Evolutionary conservation across 495 filamentous ascomycete species (phyloP).

Genomic region (Talaromyces wortmannii): DNA sequence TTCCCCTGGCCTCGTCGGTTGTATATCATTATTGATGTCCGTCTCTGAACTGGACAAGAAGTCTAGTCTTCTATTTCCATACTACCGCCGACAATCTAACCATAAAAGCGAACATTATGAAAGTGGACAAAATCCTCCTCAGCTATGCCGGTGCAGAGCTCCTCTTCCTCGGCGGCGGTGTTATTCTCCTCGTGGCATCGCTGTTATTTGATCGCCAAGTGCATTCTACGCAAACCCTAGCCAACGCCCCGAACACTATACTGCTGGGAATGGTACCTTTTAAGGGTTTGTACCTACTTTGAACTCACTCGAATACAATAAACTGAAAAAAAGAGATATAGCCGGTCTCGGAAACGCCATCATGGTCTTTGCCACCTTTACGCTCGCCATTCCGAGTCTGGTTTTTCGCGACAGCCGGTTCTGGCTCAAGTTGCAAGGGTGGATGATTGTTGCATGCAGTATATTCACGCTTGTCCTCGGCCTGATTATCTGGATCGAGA

Average conservation of each 20-base stretch:
- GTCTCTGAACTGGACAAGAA: too few relatives aligned
- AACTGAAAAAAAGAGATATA: slow-evolving; percentile 11
- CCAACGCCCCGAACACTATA: slow-evolving; percentile 54
- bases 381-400: slow-evolving; percentile 27
- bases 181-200: slow-evolving; percentile 55
- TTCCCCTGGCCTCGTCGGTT: too few relatives aligned
- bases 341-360: slow-evolving; percentile 61
- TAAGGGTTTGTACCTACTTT: slow-evolving; percentile 33
- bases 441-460: slow-evolving; percentile 51
- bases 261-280: slow-evolving; percentile 56
- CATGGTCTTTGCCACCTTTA: slow-evolving; percentile 51
- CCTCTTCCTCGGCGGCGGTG: slow-evolving; percentile 57
- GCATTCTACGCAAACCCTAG: slow-evolving; percentile 34
- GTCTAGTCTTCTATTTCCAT: too few relatives aligned
- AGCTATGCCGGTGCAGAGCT: slow-evolving; percentile 50
- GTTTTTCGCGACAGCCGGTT: slow-evolving; percentile 22
- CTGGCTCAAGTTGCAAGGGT: slow-evolving; percentile 43
- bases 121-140: slow-evolving; percentile 45
- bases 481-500: slow-evolving; percentile 62
- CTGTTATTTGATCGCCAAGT: slow-evolving; percentile 47
- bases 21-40: too few relatives aligned
- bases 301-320: too few relatives aligned
- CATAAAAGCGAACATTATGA: neutral
- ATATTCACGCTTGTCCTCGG: slow-evolving; percentile 60
- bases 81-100: too few relatives aligned